phyloP scores from a whole-genome alignment of 2,329 filamentous ascomycete species.

The Didymella sp. region DNA sequence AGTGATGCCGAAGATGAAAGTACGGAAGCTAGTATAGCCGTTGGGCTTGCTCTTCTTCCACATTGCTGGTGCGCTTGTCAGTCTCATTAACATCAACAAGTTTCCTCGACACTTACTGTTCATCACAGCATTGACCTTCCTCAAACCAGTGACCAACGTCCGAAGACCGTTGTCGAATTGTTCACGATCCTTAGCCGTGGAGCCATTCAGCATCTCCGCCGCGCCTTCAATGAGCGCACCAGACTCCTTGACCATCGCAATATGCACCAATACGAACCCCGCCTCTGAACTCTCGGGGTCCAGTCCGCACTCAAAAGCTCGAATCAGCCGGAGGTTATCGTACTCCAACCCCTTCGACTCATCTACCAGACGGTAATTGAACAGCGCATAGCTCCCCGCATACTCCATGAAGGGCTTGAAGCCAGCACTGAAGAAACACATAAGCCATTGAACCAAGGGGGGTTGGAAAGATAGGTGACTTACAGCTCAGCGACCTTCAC shows the following conservation, averaged over 20 bases:
- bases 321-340: conserved; percentile 77
- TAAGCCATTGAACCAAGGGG: neutral
- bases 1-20: conserved; percentile 97
- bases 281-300: conserved; percentile 89
- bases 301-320: conserved; percentile 88
- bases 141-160: conserved; percentile 66
- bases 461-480: conserved; percentile 50
- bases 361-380: conserved; percentile 68
- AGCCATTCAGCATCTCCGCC: conserved; percentile 68
- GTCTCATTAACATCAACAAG: neutral
- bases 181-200: conserved; percentile 54
- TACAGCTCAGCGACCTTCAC: conserved; percentile 85
- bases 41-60: conserved; percentile 85
- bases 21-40: conserved; percentile 84
- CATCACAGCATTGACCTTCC: conserved; percentile 79
- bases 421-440: conserved; percentile 59
- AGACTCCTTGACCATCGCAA: conserved; percentile 93
- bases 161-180: conserved; percentile 64
- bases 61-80: conserved; percentile 65
- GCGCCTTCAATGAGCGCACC: conserved; percentile 77
- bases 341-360: conserved; percentile 62
- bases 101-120: conserved; percentile 61
- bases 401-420: conserved; percentile 96
- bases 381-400: conserved; percentile 67
- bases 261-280: conserved; percentile 93